A percentile compares a stretch with the other conserved stretches of the same genome.
These are phyloP conservation scores for Thermothelomyces thermophilus DNA, from an alignment of 2,329 filamentous ascomycete species.

Conservation along the genomic window DNA sequence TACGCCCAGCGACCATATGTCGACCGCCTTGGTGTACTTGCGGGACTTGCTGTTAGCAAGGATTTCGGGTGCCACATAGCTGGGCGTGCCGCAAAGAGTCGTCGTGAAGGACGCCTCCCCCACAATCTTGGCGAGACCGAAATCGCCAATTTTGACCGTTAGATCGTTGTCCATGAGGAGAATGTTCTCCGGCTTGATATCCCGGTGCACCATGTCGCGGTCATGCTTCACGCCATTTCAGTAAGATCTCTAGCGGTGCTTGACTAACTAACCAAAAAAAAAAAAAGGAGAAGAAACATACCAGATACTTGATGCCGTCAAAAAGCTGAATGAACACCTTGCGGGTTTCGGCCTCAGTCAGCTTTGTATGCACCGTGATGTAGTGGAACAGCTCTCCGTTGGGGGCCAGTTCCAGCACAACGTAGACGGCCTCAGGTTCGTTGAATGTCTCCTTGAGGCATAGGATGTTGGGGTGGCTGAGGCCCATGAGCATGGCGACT, in stretches of 20 bases:
- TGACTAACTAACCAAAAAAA: too few species aligned
- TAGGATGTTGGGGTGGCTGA: constrained; percentile 87
- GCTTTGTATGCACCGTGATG: constrained; percentile 84
- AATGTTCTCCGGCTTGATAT: constrained; percentile 98
- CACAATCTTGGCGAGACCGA: constrained; percentile 96
- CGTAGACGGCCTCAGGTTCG: constrained; percentile 81
- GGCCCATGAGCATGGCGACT: constrained; percentile 93
- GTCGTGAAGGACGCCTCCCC: constrained; percentile 98
- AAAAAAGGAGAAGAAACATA: constrained; percentile 39
- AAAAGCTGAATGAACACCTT: constrained; percentile 89
- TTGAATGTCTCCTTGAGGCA: constrained; percentile 95
- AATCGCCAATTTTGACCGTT: constrained; percentile 88
- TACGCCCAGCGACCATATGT: constrained; percentile 95
- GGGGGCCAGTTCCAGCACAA: constrained; percentile 82
- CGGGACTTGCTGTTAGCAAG: constrained; percentile 73
- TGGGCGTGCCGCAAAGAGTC: constrained; percentile 92
- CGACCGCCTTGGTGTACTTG: constrained; percentile 90
- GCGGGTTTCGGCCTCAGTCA: constrained; percentile 75
- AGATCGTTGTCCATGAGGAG: constrained; percentile 78
- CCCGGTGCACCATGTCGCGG: constrained; percentile 91
- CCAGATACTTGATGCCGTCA: constrained; percentile 89
- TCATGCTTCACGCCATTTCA: constrained; percentile 63
- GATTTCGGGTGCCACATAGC: constrained; percentile 94
- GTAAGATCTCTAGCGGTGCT: constrained; percentile 5
- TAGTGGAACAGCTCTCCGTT: constrained; percentile 95